Percentiles rank a stretch among this genome's conserved stretches.
phyloP scores from a whole-genome alignment of 768 basidiomycete genomes.

The Russula virescens region DNA sequence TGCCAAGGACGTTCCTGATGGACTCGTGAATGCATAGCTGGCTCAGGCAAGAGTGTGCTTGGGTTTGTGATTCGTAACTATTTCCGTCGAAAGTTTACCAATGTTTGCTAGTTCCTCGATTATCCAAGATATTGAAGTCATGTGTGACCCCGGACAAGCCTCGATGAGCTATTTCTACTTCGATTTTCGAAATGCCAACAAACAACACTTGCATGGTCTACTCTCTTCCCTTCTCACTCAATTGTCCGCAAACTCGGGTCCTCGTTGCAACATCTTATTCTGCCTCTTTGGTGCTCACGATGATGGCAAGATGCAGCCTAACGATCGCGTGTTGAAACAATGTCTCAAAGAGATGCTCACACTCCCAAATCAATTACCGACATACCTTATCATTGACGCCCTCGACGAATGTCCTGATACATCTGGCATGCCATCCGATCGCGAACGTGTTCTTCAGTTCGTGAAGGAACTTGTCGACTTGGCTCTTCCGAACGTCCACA shows the following conservation, averaged over 20 bases:
- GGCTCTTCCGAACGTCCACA: neutral
- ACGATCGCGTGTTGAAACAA: neutral
- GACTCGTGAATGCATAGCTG: too few relatives aligned
- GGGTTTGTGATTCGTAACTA: neutral
- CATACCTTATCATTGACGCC: slow-evolving; percentile 4
- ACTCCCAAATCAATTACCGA: neutral
- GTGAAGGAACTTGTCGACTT: neutral
- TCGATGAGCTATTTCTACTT: neutral
- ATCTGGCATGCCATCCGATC: neutral
- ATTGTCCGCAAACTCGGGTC: neutral
- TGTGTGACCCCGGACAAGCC: neutral
- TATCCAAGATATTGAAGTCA: neutral
- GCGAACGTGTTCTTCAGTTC: neutral
- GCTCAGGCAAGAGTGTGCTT: slow-evolving; percentile 4
- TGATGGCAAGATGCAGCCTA: neutral
- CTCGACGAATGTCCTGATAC: slow-evolving; percentile 3
- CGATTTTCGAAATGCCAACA: neutral
- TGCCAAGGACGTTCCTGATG: too few relatives aligned
- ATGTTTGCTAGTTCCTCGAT: neutral
- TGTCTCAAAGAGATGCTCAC: slow-evolving; percentile 4
- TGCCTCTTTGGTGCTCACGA: neutral
- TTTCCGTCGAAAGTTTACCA: neutral
- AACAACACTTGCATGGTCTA: neutral
- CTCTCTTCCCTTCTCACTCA: slow-evolving; percentile 1
- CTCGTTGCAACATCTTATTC: neutral